phyloP scores from a whole-genome alignment of 2,329 filamentous ascomycete genomes.

The Graphium sp. region DNA sequence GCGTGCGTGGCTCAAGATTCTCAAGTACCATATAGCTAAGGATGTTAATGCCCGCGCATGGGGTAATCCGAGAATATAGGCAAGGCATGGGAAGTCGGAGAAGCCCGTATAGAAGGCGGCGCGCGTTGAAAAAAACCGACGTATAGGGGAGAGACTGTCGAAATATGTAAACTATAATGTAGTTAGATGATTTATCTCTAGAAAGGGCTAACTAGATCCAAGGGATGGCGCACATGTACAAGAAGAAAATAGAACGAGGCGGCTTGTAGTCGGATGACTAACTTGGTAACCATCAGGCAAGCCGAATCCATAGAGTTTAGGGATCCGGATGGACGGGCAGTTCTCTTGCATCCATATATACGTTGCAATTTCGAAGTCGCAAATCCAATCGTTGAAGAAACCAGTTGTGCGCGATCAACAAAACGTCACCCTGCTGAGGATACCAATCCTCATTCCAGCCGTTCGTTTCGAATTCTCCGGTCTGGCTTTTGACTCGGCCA shows the following conservation, averaged over 20 bases:
- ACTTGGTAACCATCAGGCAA: constrained; percentile 5
- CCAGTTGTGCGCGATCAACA: too few species aligned
- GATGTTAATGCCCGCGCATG: constrained; percentile 4
- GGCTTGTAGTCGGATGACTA: too few species aligned
- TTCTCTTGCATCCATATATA: constrained; percentile 11
- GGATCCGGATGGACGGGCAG: constrained; percentile 10
- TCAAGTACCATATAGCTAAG: constrained; percentile 12
- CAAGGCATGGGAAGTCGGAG: constrained; percentile 4
- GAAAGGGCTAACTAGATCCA: constrained; percentile 6
- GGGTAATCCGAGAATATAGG: constrained; percentile 4
- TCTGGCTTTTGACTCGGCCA: too few species aligned
- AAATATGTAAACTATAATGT: constrained; percentile 2
- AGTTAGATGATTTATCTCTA: constrained; percentile 5
- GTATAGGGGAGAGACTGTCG: neutral
- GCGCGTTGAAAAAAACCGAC: too few species aligned
- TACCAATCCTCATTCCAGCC: too few species aligned
- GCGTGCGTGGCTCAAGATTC: constrained; percentile 8
- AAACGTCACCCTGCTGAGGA: too few species aligned
- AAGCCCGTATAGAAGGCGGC: too few species aligned
- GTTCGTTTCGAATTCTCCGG: too few species aligned
- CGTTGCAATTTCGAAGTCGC: constrained; percentile 10
- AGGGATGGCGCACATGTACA: neutral
- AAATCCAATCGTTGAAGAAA: too few species aligned
- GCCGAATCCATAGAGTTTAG: constrained; percentile 10
- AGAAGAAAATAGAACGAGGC: neutral